Evolutionary conservation across 2,329 filamentous ascomycete species (phyloP).

Genomic region (Cryphonectria naterciae): DNA sequence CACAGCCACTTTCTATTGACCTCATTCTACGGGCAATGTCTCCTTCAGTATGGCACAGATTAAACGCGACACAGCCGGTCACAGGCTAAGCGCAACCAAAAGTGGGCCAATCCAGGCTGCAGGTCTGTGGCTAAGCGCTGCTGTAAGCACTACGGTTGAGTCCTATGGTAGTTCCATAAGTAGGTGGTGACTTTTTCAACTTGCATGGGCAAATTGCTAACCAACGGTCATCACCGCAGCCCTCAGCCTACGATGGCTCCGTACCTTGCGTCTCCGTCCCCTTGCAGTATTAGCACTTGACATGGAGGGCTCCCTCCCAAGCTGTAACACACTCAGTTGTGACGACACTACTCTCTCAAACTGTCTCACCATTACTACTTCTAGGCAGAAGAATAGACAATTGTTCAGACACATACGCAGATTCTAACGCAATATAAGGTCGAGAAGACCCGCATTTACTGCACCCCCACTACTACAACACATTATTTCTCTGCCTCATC

Average conservation of each 20-base stretch:
- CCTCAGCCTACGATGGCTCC: not conserved
- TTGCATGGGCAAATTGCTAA: not conserved
- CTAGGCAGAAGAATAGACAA: slow-evolving; percentile 24
- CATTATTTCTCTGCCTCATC: slow-evolving; percentile 5
- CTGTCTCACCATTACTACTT: not conserved
- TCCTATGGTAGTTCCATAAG: not conserved
- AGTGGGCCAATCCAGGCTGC: slow-evolving; percentile 1
- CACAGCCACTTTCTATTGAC: not conserved
- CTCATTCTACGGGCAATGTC: not conserved
- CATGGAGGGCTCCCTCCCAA: slow-evolving; percentile 25
- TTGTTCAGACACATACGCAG: slow-evolving; percentile 6
- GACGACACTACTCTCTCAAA: not conserved
- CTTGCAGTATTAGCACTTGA: not conserved
- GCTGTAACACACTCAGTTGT: slow-evolving; percentile 12
- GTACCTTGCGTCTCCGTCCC: not conserved
- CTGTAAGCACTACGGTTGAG: slow-evolving; percentile 4
- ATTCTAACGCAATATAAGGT: slow-evolving; percentile 22
- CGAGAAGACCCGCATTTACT: slow-evolving; percentile 11
- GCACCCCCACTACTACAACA: slow-evolving; percentile 21
- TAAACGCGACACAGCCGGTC: slow-evolving; percentile 5
- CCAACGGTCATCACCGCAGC: slow-evolving; percentile 2
- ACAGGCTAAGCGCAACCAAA: not conserved
- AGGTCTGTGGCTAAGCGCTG: slow-evolving; percentile 9
- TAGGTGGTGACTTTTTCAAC: slow-evolving; percentile 7
- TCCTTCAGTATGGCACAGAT: not conserved